phyloP scores from a whole-genome alignment of 345 rosid genomes.

The Eucalyptus caleyi region DNA sequence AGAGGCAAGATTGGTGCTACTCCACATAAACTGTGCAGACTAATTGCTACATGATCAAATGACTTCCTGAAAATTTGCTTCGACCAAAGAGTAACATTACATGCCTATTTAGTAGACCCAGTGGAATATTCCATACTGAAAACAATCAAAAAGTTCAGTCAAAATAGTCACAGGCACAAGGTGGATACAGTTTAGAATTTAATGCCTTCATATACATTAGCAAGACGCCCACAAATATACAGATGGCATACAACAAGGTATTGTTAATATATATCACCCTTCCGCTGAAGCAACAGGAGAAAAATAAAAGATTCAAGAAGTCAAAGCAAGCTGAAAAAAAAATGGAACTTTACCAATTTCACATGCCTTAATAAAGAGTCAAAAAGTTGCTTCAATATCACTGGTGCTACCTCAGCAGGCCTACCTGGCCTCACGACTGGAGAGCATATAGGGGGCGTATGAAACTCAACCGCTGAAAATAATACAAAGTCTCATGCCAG shows the following conservation, averaged over 20 bases:
- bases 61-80: not conserved
- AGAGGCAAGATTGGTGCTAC: not conserved
- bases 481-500: not conserved
- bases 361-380: conserved; percentile 65
- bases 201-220: not conserved
- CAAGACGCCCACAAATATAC: not conserved
- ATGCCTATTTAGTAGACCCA: not conserved
- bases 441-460: conserved; percentile 92
- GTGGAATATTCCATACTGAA: not conserved
- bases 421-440: conserved; percentile 87
- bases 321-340: not conserved
- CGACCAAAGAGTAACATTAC: not conserved
- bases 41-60: not conserved
- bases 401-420: conserved; percentile 88
- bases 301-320: not conserved
- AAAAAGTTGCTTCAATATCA: conserved; percentile 65
- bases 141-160: not conserved
- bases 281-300: not conserved
- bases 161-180: not conserved
- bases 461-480: conserved; percentile 73
- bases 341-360: not conserved
- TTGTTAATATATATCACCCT: not conserved
- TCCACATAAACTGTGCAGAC: not conserved
- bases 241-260: not conserved
- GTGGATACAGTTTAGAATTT: not conserved